phyloP scores from a whole-genome alignment of 306 rosid genomes.

The Fragaria nilgerrensis region DNA sequence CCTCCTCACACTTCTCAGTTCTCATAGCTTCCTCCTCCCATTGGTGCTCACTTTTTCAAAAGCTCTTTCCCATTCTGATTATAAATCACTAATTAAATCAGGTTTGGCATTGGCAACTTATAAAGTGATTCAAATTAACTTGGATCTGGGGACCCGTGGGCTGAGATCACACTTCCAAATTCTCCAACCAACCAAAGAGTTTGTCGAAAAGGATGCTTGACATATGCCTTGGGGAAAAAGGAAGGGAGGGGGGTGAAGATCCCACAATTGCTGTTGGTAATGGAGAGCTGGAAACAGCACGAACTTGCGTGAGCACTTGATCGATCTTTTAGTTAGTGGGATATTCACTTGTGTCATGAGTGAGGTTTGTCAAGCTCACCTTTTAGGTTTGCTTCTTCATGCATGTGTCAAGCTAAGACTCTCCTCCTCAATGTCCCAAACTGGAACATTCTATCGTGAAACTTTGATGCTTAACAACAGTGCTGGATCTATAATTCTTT shows the following conservation, averaged over 20 bases:
- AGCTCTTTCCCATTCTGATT: background rate
- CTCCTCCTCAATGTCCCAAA: background rate
- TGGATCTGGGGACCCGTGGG: conserved; percentile 39
- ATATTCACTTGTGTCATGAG: conserved; percentile 17
- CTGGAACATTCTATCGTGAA: background rate
- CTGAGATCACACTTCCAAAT: conserved; percentile 36
- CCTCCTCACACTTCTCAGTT: background rate
- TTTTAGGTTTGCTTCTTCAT: conserved; percentile 21
- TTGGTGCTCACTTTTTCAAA: conserved; percentile 16
- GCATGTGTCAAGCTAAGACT: conserved; percentile 18
- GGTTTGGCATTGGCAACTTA: conserved; percentile 31
- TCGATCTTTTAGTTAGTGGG: conserved; percentile 29
- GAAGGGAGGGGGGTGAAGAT: conserved; percentile 22
- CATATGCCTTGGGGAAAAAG: background rate
- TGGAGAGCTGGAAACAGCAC: conserved; percentile 21
- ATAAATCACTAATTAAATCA: conserved; percentile 17
- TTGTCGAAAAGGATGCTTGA: conserved; percentile 15
- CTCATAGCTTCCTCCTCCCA: background rate
- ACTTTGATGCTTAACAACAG: background rate
- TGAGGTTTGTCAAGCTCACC: conserved; percentile 2
- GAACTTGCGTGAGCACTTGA: conserved; percentile 33
- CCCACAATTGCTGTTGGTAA: conserved; percentile 28
- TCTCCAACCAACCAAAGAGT: conserved; percentile 14
- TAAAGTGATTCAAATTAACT: conserved; percentile 13
- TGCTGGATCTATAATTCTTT: background rate